phyloP scores from a whole-genome alignment of 2,329 filamentous ascomycete genomes.

The Ophiostoma montium region DNA sequence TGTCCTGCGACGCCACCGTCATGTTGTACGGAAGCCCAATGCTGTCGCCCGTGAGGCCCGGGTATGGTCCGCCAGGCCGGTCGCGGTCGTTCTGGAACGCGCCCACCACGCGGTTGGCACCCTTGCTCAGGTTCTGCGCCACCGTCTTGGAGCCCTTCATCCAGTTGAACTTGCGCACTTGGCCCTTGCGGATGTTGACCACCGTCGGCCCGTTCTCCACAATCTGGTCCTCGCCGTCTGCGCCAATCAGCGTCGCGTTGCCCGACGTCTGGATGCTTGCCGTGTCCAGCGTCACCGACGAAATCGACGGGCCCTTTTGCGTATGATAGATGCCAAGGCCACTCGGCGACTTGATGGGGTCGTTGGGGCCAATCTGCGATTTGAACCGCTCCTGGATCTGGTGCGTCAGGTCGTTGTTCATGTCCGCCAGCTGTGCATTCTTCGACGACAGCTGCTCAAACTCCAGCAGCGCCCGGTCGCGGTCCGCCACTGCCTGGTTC shows the following conservation, averaged over 20 bases:
- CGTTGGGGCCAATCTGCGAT: constrained; percentile 43
- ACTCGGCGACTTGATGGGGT: constrained; percentile 29
- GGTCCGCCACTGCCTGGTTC: constrained; percentile 64
- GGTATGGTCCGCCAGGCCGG: constrained; percentile 32
- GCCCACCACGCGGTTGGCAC: constrained; percentile 81
- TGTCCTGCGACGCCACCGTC: constrained; percentile 42
- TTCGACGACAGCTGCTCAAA: constrained; percentile 91
- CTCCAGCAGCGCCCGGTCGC: constrained; percentile 86
- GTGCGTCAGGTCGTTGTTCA: constrained; percentile 91
- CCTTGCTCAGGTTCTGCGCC: constrained; percentile 87
- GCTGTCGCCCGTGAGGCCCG: constrained; percentile 44
- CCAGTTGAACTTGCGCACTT: constrained; percentile 96
- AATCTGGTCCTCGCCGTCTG: constrained; percentile 52
- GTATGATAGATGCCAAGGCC: constrained; percentile 42
- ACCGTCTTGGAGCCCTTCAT: constrained; percentile 92
- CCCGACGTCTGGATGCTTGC: constrained; percentile 38
- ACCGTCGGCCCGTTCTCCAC: constrained; percentile 74
- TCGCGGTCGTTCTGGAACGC: constrained; percentile 48
- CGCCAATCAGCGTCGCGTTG: constrained; percentile 42
- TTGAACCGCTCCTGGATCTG: constrained; percentile 92
- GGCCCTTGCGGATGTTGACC: constrained; percentile 86
- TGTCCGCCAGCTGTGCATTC: constrained; percentile 83
- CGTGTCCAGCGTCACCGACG: constrained; percentile 36
- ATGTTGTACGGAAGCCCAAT: constrained; percentile 60
- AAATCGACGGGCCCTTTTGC: constrained; percentile 33